A percentile compares a stretch with the other conserved stretches of the same genome.
phyloP scores from a whole-genome alignment of 2,329 filamentous ascomycete genomes.

The Penicillium sclerotigenum region DNA sequence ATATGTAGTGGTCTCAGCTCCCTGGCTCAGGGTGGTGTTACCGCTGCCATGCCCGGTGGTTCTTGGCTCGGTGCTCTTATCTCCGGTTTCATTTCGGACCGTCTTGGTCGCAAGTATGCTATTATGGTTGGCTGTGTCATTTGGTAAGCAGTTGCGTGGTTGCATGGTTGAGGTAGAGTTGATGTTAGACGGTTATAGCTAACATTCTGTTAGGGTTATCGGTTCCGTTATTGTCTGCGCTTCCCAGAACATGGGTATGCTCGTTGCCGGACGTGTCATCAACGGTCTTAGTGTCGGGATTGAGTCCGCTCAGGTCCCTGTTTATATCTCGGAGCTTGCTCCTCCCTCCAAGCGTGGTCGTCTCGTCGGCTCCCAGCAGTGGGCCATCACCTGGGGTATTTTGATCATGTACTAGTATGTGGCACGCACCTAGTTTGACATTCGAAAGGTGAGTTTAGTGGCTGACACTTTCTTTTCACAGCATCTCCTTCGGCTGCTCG shows the following conservation, averaged over 20 bases:
- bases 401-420: constrained; percentile 64
- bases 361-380: constrained; percentile 70
- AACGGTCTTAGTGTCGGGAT: constrained; percentile 72
- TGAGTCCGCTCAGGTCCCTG: constrained; percentile 66
- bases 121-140: constrained; percentile 52
- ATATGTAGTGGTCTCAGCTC: constrained; percentile 47
- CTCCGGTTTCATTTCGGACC: constrained; percentile 56
- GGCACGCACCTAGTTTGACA: constrained; percentile 57
- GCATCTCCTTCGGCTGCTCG: constrained; percentile 40
- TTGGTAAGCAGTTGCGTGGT: constrained; percentile 36
- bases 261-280: constrained; percentile 66
- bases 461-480: constrained; percentile 16
- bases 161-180: not conserved
- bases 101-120: constrained; percentile 50
- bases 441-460: not conserved
- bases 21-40: constrained; percentile 64
- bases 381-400: constrained; percentile 71
- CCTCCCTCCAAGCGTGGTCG: constrained; percentile 56
- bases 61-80: constrained; percentile 61
- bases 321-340: constrained; percentile 68
- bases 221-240: constrained; percentile 58
- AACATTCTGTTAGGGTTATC: constrained; percentile 48
- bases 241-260: constrained; percentile 63
- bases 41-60: constrained; percentile 70
- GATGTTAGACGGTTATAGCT: not conserved